Percentiles rank a stretch among this genome's conserved stretches.
phyloP scores from a whole-genome alignment of 768 basidiomycete species.

The Podaxis sp. region DNA sequence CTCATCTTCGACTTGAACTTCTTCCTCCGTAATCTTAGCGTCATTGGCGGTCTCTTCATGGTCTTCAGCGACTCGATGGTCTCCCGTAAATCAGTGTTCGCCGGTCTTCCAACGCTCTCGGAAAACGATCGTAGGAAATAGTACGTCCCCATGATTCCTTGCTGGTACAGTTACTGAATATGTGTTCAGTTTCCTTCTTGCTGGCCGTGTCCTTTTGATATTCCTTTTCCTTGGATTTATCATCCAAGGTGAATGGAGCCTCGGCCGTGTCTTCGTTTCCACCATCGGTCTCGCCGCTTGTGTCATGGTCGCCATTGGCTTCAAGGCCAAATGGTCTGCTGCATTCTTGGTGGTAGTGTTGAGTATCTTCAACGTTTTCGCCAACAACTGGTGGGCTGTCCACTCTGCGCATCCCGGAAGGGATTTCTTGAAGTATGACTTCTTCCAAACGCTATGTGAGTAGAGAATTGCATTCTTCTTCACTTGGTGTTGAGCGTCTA shows the following conservation, averaged over 20 bases:
- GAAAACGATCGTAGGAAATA: slow-evolving; percentile 99
- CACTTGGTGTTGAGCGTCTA: not conserved
- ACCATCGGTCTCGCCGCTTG: slow-evolving; percentile 91
- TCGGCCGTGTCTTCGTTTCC: slow-evolving; percentile 84
- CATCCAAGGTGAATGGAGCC: slow-evolving; percentile 87
- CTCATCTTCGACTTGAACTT: slow-evolving; percentile 99
- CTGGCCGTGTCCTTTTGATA: slow-evolving; percentile 94
- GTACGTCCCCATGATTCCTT: slow-evolving; percentile 44
- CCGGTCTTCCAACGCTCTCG: slow-evolving; percentile 84
- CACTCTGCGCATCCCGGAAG: slow-evolving; percentile 91
- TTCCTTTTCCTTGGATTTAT: slow-evolving; percentile 99
- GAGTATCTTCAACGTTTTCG: slow-evolving; percentile 95
- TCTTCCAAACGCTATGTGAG: slow-evolving; percentile 93
- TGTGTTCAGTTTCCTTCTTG: slow-evolving; percentile 82
- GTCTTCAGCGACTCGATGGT: slow-evolving; percentile 96
- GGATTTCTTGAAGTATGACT: slow-evolving; percentile 99
- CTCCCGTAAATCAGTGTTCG: slow-evolving; percentile 83
- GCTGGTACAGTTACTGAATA: not conserved
- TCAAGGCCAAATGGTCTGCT: slow-evolving; percentile 99
- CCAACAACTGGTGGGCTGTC: slow-evolving; percentile 99
- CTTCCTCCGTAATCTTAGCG: slow-evolving; percentile 98
- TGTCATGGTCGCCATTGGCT: slow-evolving; percentile 94
- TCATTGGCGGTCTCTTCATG: slow-evolving; percentile 98
- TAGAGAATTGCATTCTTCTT: slow-evolving; percentile 15
- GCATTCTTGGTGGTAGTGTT: slow-evolving; percentile 91